These are phyloP conservation scores for Trichoderma orchidacearum DNA, from an alignment of 495 filamentous ascomycete genomes.

Conservation along the genomic window DNA sequence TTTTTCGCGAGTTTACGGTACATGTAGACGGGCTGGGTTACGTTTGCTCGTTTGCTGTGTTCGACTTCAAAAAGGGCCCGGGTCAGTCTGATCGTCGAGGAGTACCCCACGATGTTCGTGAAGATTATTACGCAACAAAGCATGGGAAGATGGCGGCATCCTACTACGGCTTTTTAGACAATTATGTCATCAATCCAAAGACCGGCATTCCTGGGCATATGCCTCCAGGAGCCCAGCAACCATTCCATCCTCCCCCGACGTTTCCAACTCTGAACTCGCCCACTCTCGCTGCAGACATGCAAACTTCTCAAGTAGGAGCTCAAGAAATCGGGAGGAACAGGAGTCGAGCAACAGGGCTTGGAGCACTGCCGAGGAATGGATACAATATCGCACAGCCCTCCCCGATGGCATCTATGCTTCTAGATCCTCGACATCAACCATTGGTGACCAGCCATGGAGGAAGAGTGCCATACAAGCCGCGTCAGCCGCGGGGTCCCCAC, in stretches of 20 bases:
- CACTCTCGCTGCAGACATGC: slow-evolving; percentile 40
- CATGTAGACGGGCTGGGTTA: slow-evolving; percentile 94
- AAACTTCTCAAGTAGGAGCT: slow-evolving; percentile 31
- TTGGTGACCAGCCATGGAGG: slow-evolving; percentile 30
- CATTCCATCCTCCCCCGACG: slow-evolving; percentile 67
- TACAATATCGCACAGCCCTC: slow-evolving; percentile 25
- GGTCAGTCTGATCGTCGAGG: slow-evolving; percentile 32
- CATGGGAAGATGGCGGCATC: slow-evolving; percentile 96
- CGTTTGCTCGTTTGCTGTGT: slow-evolving; percentile 95
- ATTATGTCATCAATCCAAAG: slow-evolving; percentile 61
- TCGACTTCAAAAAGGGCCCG: slow-evolving; percentile 80
- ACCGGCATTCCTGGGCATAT: slow-evolving; percentile 33
- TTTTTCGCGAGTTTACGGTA: slow-evolving; percentile 94
- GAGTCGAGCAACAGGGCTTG: slow-evolving; percentile 9
- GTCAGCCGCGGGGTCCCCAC: slow-evolving; percentile 26
- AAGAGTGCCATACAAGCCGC: slow-evolving; percentile 27
- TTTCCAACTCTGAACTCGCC: slow-evolving; percentile 61
- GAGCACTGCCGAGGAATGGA: slow-evolving; percentile 16
- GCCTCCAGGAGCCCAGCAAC: slow-evolving; percentile 33
- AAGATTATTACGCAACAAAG: slow-evolving; percentile 88
- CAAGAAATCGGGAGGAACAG: slow-evolving; percentile 21
- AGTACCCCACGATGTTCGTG: slow-evolving; percentile 47
- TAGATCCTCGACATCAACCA: slow-evolving; percentile 82
- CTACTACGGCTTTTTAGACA: slow-evolving; percentile 83
- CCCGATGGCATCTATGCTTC: slow-evolving; percentile 58